Percentiles rank a stretch among this genome's conserved stretches.
These are phyloP conservation scores for Aphanomyces euteiches DNA, from an alignment of 352 stramenopile species.

Conservation along the genomic window DNA sequence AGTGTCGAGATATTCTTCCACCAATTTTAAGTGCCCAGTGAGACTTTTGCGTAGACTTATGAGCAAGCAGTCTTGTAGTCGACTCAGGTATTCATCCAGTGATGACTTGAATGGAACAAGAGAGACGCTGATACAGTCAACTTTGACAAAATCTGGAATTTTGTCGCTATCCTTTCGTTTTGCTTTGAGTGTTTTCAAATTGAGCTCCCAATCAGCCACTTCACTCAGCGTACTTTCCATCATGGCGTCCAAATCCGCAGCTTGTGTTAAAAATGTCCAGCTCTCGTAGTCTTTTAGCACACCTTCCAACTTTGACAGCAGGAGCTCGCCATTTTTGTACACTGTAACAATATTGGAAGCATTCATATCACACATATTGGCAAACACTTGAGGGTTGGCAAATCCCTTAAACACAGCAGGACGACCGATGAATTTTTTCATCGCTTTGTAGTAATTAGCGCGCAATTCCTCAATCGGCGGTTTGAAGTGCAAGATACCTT, in stretches of 20 bases:
- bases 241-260: conserved; percentile 65
- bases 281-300: conserved; percentile 75
- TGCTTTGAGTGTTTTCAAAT: conserved; percentile 84
- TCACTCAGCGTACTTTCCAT: conserved; percentile 74
- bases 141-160: conserved; percentile 80
- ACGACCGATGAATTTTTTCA: conserved; percentile 93
- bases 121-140: conserved; percentile 90
- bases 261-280: conserved; percentile 61
- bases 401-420: conserved; percentile 88
- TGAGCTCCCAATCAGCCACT: conserved; percentile 80
- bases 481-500: conserved; percentile 72
- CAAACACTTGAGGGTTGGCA: conserved; percentile 80
- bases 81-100: conserved; percentile 81
- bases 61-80: conserved; percentile 84
- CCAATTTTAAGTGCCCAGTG: conserved; percentile 64
- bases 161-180: conserved; percentile 93
- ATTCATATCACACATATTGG: conserved; percentile 87
- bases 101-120: conserved; percentile 84
- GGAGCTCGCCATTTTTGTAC: conserved; percentile 87
- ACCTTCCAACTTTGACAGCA: conserved; percentile 81
- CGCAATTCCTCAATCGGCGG: conserved; percentile 90
- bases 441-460: conserved; percentile 92
- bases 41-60: conserved; percentile 80
- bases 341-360: conserved; percentile 80
- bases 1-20: conserved; percentile 86